Evolutionary conservation across 2,329 filamentous ascomycete genomes (phyloP).

Genomic region (Incumbomyces lentus): DNA sequence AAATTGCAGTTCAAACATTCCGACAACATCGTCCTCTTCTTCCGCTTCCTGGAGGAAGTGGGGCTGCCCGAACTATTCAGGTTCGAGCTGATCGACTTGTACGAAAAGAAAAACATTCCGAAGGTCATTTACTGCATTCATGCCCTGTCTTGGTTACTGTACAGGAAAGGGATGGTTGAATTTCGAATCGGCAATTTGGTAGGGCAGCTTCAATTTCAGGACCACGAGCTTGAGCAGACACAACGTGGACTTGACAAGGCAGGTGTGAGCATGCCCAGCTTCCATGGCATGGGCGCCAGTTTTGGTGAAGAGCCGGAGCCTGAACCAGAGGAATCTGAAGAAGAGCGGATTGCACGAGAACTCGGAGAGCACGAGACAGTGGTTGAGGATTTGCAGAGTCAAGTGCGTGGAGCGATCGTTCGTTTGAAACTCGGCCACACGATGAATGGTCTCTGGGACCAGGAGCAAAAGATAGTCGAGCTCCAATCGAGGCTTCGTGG

Average conservation of each 20-base stretch:
- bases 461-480: slow-evolving; percentile 65
- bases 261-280: slow-evolving; percentile 91
- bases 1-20: slow-evolving; percentile 90
- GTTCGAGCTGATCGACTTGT: slow-evolving; percentile 93
- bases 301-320: slow-evolving; percentile 76
- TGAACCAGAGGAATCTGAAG: slow-evolving; percentile 69
- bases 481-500: slow-evolving; percentile 81
- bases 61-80: slow-evolving; percentile 90
- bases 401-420: slow-evolving; percentile 69
- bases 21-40: slow-evolving; percentile 95
- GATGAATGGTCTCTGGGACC: slow-evolving; percentile 87
- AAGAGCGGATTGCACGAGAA: slow-evolving; percentile 76
- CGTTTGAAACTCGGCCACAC: slow-evolving; percentile 65
- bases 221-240: slow-evolving; percentile 92
- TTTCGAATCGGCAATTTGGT: slow-evolving; percentile 96
- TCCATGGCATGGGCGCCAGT: slow-evolving; percentile 91
- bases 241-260: slow-evolving; percentile 95
- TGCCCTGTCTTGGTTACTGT: slow-evolving; percentile 92
- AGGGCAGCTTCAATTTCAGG: slow-evolving; percentile 91
- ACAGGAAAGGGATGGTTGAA: slow-evolving; percentile 84
- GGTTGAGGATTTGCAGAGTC: slow-evolving; percentile 74
- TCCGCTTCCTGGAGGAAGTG: slow-evolving; percentile 82
- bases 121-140: slow-evolving; percentile 99
- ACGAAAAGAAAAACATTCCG: slow-evolving; percentile 99
- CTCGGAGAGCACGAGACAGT: slow-evolving; percentile 62